Evolutionary conservation across 1,139 yeast species (phyloP), one percentile per base, ranked within the genome.

Genomic region (Suhomyces ambrosiae): DNA sequence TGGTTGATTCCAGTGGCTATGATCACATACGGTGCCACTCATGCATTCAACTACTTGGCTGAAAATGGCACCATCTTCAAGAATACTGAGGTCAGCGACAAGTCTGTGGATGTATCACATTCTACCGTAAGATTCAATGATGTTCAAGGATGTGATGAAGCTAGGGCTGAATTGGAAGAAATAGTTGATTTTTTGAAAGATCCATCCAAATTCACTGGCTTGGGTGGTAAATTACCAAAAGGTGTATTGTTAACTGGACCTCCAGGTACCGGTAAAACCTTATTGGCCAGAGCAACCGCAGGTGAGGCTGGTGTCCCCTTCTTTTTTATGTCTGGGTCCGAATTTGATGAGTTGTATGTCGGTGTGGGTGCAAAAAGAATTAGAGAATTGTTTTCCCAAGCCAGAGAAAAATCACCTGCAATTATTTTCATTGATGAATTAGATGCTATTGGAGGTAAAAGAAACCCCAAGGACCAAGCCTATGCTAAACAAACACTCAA

Each of bases 241-340:
- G 99, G 99, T 71, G 95, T 94, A 4, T 68, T 94, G 41, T 72
- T 94, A 47, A 92, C 98, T 6, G 99, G 99, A 31, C 99, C 99
- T 26, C 99, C 99, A 26, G 99, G 99, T 66, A 94, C 99, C 5
- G 99, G 99, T 78, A 94, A 94, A 63, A 94, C 99, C 1, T 71
- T 94, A 47, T 76, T 94, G 46, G 98, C 98, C 1, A 79, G 98
- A 52, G 98, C 99, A 13, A 95, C 97, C 26, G 99, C 99, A 8
- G 98, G 98, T 44, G 98, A 94, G 64, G 98, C 99, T 2, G 98
- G 96, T 33, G 98, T 92, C 21, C 98, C 97, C 19, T 94, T 94
- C 59, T 92, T 92, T 64, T 92, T 90, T 64, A 90, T 92, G 97
- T 86, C 96, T 4, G 99, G 98, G 34, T 88, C 97, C 2, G 98